Base-by-base conservation (phyloP, 179 eudicot genomes). In the Silene noctiflora region DNA sequence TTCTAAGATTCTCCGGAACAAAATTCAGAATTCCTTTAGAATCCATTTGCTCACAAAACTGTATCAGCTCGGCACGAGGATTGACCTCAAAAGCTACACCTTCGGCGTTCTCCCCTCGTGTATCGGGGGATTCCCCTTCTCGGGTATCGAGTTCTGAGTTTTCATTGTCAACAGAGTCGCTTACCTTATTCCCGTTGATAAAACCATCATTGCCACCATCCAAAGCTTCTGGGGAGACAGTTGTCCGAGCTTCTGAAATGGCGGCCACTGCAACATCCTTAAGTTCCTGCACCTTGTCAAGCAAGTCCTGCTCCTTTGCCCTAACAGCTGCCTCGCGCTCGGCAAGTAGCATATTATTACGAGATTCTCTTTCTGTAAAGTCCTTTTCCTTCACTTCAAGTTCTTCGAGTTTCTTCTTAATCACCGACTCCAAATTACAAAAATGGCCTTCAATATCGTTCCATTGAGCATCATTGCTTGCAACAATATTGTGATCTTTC, bases 1-100 rank as follows among this genome's bases (percentile, higher is more conserved):
- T 69, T 78, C 84, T 85, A 73, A 80, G 79, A 78, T 89, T 87
- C 77, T 85, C 91, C 72, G 61, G 64, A 65, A 83, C 64, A 76
- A 87, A 86, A 44, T 81, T 82, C 69, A 86, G 81, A 82, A 91
- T 88, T 71, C 93, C 91, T 79, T 85, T 78, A 56, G 90, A 84
- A 78, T 91, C 89, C 91, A 89, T 87, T 76, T 82, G 86, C 88
- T 86, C 84, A 76, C 96, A 91, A 77, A 86, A 86, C 68, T 83
- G 85, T 24, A 75, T 78, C 82, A 91, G 80, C 84, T 86, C 87
- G 39, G 85, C 86, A 77, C 81, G 84, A 83, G 87, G 86, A 70
- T 84, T 80, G 76, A 87, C 87, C 85, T 87, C 83, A 33, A 39
- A 79, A 80, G 78, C 63, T 80, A 73, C 29, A 71, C 77, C 88